phyloP scores from a whole-genome alignment of 257 asterid species.

The Nicotiana tabacum region DNA sequence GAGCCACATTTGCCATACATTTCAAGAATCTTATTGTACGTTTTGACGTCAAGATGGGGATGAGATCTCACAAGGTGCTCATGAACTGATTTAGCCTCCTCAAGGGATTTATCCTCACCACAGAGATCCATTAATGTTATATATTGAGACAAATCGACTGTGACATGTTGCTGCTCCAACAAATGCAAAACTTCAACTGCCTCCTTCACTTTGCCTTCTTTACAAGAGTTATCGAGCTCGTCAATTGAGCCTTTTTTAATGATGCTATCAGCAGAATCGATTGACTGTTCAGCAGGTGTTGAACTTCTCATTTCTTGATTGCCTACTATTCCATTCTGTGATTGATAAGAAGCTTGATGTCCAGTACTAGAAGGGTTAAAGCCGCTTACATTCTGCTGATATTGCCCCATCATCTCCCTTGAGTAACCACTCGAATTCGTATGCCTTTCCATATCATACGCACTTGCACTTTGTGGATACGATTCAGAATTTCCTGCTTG shows the following conservation, averaged over 20 bases:
- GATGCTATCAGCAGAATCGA: constrained; percentile 22
- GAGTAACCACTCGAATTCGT: neutral
- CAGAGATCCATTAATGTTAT: constrained; percentile 51
- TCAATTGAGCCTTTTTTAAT: constrained; percentile 25
- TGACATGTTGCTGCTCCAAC: constrained; percentile 38
- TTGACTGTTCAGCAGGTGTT: constrained; percentile 17
- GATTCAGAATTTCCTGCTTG: constrained; percentile 18
- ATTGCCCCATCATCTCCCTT: neutral
- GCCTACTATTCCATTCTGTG: constrained; percentile 16
- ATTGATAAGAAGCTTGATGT: constrained; percentile 18
- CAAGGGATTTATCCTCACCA: constrained; percentile 54
- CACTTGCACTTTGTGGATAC: constrained; percentile 9
- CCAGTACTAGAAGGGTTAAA: constrained; percentile 18
- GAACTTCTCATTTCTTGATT: constrained; percentile 16
- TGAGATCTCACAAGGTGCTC: constrained; percentile 45
- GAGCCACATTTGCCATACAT: constrained; percentile 70
- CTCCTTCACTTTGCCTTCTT: constrained; percentile 52
- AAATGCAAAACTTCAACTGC: constrained; percentile 47
- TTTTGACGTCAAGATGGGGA: constrained; percentile 42
- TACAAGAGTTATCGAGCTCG: constrained; percentile 49
- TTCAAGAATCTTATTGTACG: constrained; percentile 56
- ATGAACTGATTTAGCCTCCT: constrained; percentile 58
- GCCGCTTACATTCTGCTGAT: constrained; percentile 21
- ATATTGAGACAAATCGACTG: constrained; percentile 53
- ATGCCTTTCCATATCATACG: neutral